Evolutionary conservation across 768 basidiomycete species (phyloP), one percentile per base, ranked within the genome.

Genomic region (Agaricus sinodeliciosus): DNA sequence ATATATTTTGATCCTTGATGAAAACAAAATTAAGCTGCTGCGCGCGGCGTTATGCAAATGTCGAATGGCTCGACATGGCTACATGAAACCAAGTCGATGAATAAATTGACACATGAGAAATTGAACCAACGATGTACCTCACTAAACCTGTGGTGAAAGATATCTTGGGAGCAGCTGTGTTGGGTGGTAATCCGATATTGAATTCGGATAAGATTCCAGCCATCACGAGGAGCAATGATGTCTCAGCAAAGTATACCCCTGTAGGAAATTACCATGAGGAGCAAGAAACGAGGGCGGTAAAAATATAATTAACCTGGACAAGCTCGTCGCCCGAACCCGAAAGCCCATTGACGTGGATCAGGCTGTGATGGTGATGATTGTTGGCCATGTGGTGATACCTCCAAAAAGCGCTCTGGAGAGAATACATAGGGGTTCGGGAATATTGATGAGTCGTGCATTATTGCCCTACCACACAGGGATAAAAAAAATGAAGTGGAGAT

Each of bases 361-460:
- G 61, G 59, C 26, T 61, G 56, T 31, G 31, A 31, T 31, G 31
- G 11, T 11, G 31, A 31, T 31, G 31, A 31, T 31, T 31, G 31
- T 31, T 31, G 31, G 31, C 11, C 31, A 8, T 31, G 27, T 19
- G 13, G n/a, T 39, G 25, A 22, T 16, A 15, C n/a, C 26, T 31
- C 36, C 19, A 59, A 28, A 47, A 60, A 63, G 6, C 62, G 55
- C 12, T 63, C 62, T 4, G 62, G 62, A 25, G 51, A 48, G 52
- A 63, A 63, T 7, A 43, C 44, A 35, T 54, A 55, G 19, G 62
- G 60, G 8, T 59, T 54, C 3, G 58, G 57, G 40, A 58, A 63
- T 9, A 57, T 48, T 9, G 55, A 48, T n/a, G 55, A 46, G 43
- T 66, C 56, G 22, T 65, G 59, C 16, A 63, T 44, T 43, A 75